A percentile compares a stretch with the other conserved stretches of the same genome.
Conservation (phyloP, 2,329 filamentous ascomycete genomes). For the Exophiala aquamarina region DNA sequence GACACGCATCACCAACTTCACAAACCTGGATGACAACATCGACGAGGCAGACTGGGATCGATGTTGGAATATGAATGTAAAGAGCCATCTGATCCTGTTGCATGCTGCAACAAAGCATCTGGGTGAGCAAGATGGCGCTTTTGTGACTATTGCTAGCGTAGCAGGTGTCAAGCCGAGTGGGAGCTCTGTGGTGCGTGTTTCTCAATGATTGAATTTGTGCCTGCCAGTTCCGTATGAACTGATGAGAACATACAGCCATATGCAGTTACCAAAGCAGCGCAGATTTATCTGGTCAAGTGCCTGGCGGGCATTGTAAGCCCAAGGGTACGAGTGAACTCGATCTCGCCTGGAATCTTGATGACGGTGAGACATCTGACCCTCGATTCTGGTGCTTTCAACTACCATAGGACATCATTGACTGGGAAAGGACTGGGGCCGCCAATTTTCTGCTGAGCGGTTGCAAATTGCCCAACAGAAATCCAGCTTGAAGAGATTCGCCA, state of each 20-base stretch:
- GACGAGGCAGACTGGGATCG: conserved; percentile 58
- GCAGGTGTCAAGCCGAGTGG: conserved; percentile 64
- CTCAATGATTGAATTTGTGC: background rate
- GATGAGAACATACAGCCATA: conserved; percentile 52
- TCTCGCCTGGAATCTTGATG: conserved; percentile 62
- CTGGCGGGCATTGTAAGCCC: conserved; percentile 61
- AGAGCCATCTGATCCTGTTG: conserved; percentile 60
- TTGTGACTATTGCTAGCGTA: conserved; percentile 63
- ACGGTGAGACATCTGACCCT: conserved; percentile 44
- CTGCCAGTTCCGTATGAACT: background rate
- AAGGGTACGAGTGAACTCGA: conserved; percentile 63
- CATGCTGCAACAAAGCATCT: conserved; percentile 54
- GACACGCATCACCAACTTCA: conserved; percentile 37
- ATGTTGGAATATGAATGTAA: conserved; percentile 62
- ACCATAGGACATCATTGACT: background rate
- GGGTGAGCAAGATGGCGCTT: conserved; percentile 51
- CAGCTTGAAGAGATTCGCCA: conserved; percentile 6
- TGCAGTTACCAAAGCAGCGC: conserved; percentile 74
- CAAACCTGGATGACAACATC: conserved; percentile 19
- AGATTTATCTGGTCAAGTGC: conserved; percentile 65
- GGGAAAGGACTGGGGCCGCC: conserved; percentile 52
- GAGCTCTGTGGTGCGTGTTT: conserved; percentile 47
- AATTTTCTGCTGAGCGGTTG: conserved; percentile 8
- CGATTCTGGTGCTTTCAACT: background rate
- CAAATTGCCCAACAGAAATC: background rate